Evolutionary conservation across 1,284 basidiomycete species (phyloP).

Genomic region (Neotropicomus parvogracilis): DNA sequence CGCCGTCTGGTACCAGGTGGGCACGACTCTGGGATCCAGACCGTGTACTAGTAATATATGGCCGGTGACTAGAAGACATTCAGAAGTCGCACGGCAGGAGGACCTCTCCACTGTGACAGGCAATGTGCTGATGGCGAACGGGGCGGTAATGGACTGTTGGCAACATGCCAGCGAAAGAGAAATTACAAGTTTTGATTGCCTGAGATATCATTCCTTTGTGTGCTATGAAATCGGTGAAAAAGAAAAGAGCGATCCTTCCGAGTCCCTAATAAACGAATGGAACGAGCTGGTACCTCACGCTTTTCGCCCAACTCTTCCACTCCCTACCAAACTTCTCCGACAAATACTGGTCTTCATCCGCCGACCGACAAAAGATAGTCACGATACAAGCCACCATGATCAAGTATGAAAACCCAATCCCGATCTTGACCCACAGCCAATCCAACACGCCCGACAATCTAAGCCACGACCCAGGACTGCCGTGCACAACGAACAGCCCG

Average conservation of each 20-base stretch:
- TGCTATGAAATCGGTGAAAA: neutral
- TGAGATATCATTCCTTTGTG: neutral
- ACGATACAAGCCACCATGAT: neutral
- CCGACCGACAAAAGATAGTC: conserved; percentile 9
- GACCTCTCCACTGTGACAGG: no score
- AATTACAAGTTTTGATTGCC: no score
- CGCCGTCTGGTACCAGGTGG: no score
- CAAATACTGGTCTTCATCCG: conserved; percentile 16
- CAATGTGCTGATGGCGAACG: no score
- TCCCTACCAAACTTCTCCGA: conserved; percentile 15
- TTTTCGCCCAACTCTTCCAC: conserved; percentile 17
- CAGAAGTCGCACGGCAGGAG: no score
- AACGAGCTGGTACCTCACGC: conserved; percentile 14
- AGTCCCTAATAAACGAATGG: conserved; percentile 18
- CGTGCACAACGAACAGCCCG: conserved; percentile 6
- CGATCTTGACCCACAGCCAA: neutral
- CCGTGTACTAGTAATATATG: no score
- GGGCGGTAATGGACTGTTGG: no score
- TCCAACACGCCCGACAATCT: conserved; percentile 9
- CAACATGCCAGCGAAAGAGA: no score
- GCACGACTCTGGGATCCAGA: no score
- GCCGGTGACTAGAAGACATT: no score
- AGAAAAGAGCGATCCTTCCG: neutral
- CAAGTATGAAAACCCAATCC: neutral
- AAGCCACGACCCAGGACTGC: conserved; percentile 14